Base-by-base conservation (phyloP, 768 basidiomycete genomes). In the Podaxis sp. region DNA sequence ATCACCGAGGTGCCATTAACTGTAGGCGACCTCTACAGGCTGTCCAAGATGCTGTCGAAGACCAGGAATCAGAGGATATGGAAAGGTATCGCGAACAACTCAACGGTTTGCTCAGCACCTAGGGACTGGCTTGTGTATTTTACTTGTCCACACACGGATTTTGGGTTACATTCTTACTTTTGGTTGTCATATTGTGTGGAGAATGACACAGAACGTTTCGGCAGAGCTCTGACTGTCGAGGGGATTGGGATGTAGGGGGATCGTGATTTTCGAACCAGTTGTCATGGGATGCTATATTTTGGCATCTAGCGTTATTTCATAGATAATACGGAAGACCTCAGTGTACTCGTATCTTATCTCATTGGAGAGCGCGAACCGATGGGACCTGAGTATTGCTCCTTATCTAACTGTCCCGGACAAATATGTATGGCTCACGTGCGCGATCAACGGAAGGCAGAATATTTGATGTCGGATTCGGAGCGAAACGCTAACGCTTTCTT, bases 71-170 rank as follows among this genome's bases (percentile, higher is more conserved):
- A 54, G 94, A 95, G 65, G 91, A 90, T 67, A 91, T 96, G 88
- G 92, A 95, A 74, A 84, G 89, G 66, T 96, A 96, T 77, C 88
- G 91, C 69, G 85, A 91, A 68, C 91, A 97, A 72, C 82, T 98
- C 66, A 89, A 93, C 61, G 95, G 94, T 58, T 76, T 98, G 41
- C 78, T 98, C 65, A 94, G 91, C 80, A 79, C 77, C 68, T 78
- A 65, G 30, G 30, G 30, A 8, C 8, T 33, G 30, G 30, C 30
- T 33, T 8, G 72, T 51, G n/a, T 37, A 20, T n/a, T 48, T 15
- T 26, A 50, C 49, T 26, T 38, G 15, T 60, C 20, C 20, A 12
- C 56, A 50, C 7, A 24, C 24, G 10, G 12, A 26, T 26, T 4
- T 50, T 50, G 20, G 12, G 49, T 50, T 22, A 11, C 24, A 12